phyloP scores from a whole-genome alignment of 495 filamentous ascomycete genomes.

The Daldinia decipiens region DNA sequence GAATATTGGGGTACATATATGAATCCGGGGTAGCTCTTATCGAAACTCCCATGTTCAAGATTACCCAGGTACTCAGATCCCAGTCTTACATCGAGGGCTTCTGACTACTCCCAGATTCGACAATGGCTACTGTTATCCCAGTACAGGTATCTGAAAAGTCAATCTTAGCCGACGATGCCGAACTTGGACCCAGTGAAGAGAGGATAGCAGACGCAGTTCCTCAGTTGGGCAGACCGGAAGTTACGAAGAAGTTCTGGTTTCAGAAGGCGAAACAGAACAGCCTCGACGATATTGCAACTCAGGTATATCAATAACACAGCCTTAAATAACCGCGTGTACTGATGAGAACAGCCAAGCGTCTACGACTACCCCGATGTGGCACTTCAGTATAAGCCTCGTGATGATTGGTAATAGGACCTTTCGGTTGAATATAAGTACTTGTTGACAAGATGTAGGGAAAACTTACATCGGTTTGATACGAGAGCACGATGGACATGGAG shows the following conservation, averaged over 20 bases:
- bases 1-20: constrained; percentile 4
- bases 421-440: background rate
- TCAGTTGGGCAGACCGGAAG: constrained; percentile 50
- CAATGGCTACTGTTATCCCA: constrained; percentile 44
- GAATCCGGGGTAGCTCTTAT: background rate
- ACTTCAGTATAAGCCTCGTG: constrained; percentile 51
- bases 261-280: constrained; percentile 55
- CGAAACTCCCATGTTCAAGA: background rate
- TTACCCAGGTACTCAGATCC: background rate
- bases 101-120: background rate
- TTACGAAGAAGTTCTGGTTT: constrained; percentile 57
- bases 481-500: constrained; percentile 56
- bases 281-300: constrained; percentile 67
- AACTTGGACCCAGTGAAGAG: constrained; percentile 31
- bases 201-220: constrained; percentile 40
- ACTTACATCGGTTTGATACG: constrained; percentile 57
- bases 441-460: constrained; percentile 52
- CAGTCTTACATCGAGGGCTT: background rate
- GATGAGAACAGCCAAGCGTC: constrained; percentile 51
- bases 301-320: constrained; percentile 36
- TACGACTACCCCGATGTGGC: constrained; percentile 56
- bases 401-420: constrained; percentile 49
- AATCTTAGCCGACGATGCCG: constrained; percentile 20
- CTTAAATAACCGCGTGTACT: background rate
- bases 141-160: constrained; percentile 23